These are phyloP conservation scores for Chalaropsis thielavioides DNA, from an alignment of 2,329 filamentous ascomycete species.

Conservation along the genomic window DNA sequence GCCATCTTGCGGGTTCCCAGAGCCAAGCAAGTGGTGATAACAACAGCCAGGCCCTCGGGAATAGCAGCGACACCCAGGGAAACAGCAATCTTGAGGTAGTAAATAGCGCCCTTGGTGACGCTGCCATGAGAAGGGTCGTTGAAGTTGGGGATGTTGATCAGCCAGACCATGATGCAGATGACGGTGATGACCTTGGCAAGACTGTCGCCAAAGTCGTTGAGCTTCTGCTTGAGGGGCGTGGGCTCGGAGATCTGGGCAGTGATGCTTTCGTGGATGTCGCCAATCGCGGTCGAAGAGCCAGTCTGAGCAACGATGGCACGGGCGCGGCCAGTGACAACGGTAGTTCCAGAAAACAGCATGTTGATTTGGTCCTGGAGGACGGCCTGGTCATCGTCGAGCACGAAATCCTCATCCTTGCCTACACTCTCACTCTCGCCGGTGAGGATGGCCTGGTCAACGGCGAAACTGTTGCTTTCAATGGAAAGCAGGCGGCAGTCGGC, in stretches of 20 bases:
- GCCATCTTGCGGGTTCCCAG: conserved; percentile 98
- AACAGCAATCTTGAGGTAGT: conserved; percentile 98
- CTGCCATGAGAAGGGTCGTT: conserved; percentile 83
- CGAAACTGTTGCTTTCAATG: conserved; percentile 94
- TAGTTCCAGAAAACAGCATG: conserved; percentile 96
- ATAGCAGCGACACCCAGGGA: conserved; percentile 96
- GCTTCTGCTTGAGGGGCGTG: conserved; percentile 93
- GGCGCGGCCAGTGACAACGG: conserved; percentile 86
- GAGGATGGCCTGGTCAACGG: conserved; percentile 89
- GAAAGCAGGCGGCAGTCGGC: conserved; percentile 83
- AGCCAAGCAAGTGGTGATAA: conserved; percentile 96
- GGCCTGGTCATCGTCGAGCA: conserved; percentile 63
- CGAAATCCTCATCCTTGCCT: conserved; percentile 55
- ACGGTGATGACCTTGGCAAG: conserved; percentile 96
- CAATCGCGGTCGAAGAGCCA: conserved; percentile 82
- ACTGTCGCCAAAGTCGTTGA: conserved; percentile 93
- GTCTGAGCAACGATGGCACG: conserved; percentile 84
- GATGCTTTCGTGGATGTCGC: conserved; percentile 98
- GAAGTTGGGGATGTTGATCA: conserved; percentile 97
- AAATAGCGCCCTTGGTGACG: conserved; percentile 95
- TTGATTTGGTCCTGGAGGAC: conserved; percentile 97
- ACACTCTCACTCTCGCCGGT: conserved; percentile 98
- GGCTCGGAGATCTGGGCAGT: conserved; percentile 95
- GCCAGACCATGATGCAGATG: conserved; percentile 91
- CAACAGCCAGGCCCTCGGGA: conserved; percentile 89